A percentile compares a stretch with the other conserved stretches of the same genome.
phyloP scores from a whole-genome alignment of 306 rosid species.

The Abrus precatorius region DNA sequence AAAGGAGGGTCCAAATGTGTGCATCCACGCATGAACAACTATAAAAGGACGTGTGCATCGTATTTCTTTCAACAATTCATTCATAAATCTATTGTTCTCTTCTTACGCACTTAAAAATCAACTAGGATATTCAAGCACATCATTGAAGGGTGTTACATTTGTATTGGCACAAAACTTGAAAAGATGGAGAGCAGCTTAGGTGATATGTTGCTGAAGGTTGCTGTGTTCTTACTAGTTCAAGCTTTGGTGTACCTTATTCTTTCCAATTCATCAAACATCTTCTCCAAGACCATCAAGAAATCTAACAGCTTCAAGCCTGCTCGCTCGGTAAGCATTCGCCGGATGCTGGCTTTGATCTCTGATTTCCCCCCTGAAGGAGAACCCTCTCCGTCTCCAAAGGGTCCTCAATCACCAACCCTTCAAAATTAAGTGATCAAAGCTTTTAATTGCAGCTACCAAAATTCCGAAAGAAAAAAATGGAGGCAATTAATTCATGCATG shows the following conservation, averaged over 20 bases:
- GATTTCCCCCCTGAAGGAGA: constrained; percentile 78
- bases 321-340: constrained; percentile 72
- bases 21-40: constrained; percentile 24
- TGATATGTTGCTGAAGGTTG: constrained; percentile 70
- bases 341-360: constrained; percentile 70
- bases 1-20: constrained; percentile 41
- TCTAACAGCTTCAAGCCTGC: constrained; percentile 74
- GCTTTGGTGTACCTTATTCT: constrained; percentile 84
- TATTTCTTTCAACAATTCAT: background rate
- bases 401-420: constrained; percentile 47
- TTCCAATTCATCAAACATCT: constrained; percentile 76
- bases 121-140: constrained; percentile 12
- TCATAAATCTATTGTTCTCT: constrained; percentile 4
- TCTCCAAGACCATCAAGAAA: constrained; percentile 64
- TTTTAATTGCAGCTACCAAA: background rate
- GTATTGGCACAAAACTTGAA: background rate
- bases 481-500: background rate
- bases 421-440: constrained; percentile 19
- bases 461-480: too few species aligned
- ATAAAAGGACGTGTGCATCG: constrained; percentile 33
- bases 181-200: constrained; percentile 59
- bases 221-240: constrained; percentile 69
- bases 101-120: background rate
- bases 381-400: constrained; percentile 62
- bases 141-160: constrained; percentile 21